A percentile compares a stretch with the other conserved stretches of the same genome.
phyloP scores from a whole-genome alignment of 2,329 filamentous ascomycete genomes.

The Davidsoniella neocaledoniae region DNA sequence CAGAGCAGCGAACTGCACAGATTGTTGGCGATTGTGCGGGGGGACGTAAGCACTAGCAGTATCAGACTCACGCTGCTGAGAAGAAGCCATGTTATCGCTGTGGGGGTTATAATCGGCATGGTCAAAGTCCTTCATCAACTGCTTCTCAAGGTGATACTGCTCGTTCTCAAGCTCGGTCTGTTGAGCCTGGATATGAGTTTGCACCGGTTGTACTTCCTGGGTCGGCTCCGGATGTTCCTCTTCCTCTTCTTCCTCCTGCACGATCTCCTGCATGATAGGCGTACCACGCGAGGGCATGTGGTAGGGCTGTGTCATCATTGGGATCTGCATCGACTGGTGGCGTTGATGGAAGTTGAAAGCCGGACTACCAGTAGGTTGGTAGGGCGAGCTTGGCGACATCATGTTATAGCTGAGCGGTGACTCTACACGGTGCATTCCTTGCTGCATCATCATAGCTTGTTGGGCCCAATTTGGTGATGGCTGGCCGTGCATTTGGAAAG shows the following conservation, averaged over 20 bases:
- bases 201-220: not conserved
- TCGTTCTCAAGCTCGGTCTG: conserved; percentile 75
- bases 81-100: conserved; percentile 22
- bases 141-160: conserved; percentile 70
- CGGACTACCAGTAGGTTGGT: conserved; percentile 25
- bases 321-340: conserved; percentile 42
- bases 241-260: conserved; percentile 49
- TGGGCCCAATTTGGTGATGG: conserved; percentile 45
- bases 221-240: conserved; percentile 22
- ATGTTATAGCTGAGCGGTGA: conserved; percentile 48
- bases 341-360: conserved; percentile 33
- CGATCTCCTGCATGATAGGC: conserved; percentile 49
- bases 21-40: conserved; percentile 26
- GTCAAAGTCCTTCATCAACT: conserved; percentile 61
- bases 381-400: conserved; percentile 47
- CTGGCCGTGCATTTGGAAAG: conserved; percentile 49
- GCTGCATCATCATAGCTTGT: conserved; percentile 37
- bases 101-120: conserved; percentile 62
- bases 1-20: conserved; percentile 31
- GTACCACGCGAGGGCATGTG: conserved; percentile 39
- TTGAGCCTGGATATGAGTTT: conserved; percentile 41
- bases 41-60: conserved; percentile 15
- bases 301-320: conserved; percentile 30
- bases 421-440: conserved; percentile 33
- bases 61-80: conserved; percentile 10